phyloP scores from a whole-genome alignment of 192 early-diverging fungal genomes.

The Linderina pennispora region DNA sequence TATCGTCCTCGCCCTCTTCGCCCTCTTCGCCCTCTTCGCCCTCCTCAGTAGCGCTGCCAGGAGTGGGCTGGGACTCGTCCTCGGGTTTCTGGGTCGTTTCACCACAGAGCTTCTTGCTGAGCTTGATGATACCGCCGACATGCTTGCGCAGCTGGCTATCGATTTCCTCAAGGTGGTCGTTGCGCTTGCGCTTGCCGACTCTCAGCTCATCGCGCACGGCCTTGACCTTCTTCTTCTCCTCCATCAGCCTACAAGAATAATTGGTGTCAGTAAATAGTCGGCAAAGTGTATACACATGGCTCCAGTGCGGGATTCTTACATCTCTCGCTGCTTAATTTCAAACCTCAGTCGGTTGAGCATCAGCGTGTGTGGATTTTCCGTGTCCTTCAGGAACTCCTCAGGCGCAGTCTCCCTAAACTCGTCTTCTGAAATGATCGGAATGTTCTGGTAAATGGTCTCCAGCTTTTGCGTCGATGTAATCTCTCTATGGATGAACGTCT shows the following conservation, averaged over 20 bases:
- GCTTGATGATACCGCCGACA: too few species aligned
- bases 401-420: slow-evolving; percentile 24
- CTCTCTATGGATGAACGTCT: slow-evolving; percentile 29
- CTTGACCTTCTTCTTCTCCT: slow-evolving; percentile 7
- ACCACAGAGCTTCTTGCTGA: too few species aligned
- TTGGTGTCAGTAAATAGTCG: neutral
- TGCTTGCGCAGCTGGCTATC: slow-evolving; percentile 29
- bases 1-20: slow-evolving; percentile 16
- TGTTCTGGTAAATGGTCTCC: slow-evolving; percentile 45
- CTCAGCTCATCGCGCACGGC: slow-evolving; percentile 30
- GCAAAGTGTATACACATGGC: neutral
- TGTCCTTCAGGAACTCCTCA: slow-evolving; percentile 16
- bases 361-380: slow-evolving; percentile 33
- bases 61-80: too few species aligned
- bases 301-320: neutral
- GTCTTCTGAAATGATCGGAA: slow-evolving; percentile 24
- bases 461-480: slow-evolving; percentile 31
- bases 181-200: slow-evolving; percentile 23
- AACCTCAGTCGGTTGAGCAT: slow-evolving; percentile 41
- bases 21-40: slow-evolving; percentile 13
- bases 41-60: slow-evolving; percentile 3
- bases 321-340: slow-evolving; percentile 37
- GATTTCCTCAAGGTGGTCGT: slow-evolving; percentile 38
- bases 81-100: too few species aligned
- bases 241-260: slow-evolving; percentile 15